Evolutionary conservation across 306 rosid genomes (phyloP).

Genomic region (Sindora glabra): DNA sequence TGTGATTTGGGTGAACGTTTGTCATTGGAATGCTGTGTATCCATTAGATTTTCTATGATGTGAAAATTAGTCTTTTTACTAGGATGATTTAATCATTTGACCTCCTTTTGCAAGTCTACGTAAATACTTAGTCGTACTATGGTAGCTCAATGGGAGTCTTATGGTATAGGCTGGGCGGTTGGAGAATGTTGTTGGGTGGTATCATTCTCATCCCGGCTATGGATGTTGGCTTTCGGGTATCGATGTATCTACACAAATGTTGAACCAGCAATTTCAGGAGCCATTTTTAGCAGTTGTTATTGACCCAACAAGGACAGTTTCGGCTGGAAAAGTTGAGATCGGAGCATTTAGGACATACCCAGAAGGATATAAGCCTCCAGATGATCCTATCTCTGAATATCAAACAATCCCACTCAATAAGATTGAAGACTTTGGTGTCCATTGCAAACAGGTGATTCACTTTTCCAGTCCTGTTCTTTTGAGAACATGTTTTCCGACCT

Average conservation of each 20-base stretch:
- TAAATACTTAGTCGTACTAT: not conserved
- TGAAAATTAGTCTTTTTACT: not conserved
- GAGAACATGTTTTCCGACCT: not conserved
- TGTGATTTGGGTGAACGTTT: not conserved
- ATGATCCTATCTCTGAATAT: slow-evolving; percentile 90
- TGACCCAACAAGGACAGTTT: slow-evolving; percentile 89
- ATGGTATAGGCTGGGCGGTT: slow-evolving; percentile 74
- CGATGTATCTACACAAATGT: slow-evolving; percentile 93
- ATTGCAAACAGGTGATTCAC: slow-evolving; percentile 76
- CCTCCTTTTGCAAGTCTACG: not conserved
- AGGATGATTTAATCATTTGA: not conserved
- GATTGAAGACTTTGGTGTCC: slow-evolving; percentile 99
- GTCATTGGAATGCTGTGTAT: not conserved
- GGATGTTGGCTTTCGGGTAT: slow-evolving; percentile 99
- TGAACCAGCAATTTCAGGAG: slow-evolving; percentile 88
- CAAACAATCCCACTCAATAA: slow-evolving; percentile 91
- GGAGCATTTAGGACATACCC: slow-evolving; percentile 99
- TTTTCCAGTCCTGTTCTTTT: not conserved
- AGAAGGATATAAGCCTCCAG: slow-evolving; percentile 85
- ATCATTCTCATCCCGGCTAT: slow-evolving; percentile 97
- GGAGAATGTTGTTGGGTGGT: slow-evolving; percentile 98
- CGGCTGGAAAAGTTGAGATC: slow-evolving; percentile 96
- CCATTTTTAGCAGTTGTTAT: slow-evolving; percentile 93
- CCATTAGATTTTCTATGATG: not conserved
- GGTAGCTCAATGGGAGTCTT: not conserved